Evolutionary conservation across 306 rosid species (phyloP), one percentile per base, ranked within the genome.

Genomic region (Vicia sativa): DNA sequence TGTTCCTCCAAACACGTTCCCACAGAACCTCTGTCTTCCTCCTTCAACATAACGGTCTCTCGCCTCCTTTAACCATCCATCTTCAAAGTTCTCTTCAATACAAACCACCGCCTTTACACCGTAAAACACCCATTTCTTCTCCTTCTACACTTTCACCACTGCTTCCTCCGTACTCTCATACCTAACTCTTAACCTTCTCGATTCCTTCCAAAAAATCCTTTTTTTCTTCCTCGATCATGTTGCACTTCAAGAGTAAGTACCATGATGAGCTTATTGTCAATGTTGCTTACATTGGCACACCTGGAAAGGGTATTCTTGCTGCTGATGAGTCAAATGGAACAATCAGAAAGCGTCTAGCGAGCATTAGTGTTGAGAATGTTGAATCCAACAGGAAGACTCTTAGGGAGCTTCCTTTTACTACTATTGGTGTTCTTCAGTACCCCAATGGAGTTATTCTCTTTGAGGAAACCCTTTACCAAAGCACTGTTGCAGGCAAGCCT

Each of bases 221-320:
- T 9, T 10, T 11, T 9, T 1, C 38, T 62, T 42, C 48, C 67
- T 54, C 72, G 34, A 60, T 35, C 71, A 78, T 78, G 82, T 78
- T 78, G 50, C 12, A 78, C 78, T 78, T 78, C 71, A 78, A 59
- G 55, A 56, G 71, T 75, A 78, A 78, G 78, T 78, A 78, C 82
- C 77, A 78, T 31, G 78, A 79, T 79, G 83, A 79, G 69, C 79
- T 79, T 8, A 68, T 79, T 68, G 83, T 79, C 76, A 79, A 74
- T 48, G 79, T 79, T 68, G 73, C 83, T 3, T 79, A 74, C 69
- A 79, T 79, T 42, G 83, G 79, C 58, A 79, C 83, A 16, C 83
- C 83, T 8, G 83, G 79, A 5, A 79, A 79, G 73, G 83, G 83
- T 62, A 79, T 79, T 74, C 83, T 79, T 56, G 79, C 79, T 68